phyloP scores from a whole-genome alignment of 1,139 yeast genomes.

The Blastobotrys arbuscula region DNA sequence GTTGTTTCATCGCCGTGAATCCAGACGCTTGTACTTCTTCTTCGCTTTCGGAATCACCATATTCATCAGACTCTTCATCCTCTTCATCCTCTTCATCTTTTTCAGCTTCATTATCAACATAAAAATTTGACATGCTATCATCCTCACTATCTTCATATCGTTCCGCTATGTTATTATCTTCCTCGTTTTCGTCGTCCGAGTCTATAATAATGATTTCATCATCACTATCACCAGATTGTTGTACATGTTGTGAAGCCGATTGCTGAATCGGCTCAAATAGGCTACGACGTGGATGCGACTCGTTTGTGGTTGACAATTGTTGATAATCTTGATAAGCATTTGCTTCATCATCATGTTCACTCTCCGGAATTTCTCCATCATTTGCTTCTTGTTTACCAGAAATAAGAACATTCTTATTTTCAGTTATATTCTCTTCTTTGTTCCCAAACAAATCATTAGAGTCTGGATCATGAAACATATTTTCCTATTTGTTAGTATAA shows the following conservation, averaged over 20 bases:
- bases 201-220: slow-evolving; percentile 14
- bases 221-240: slow-evolving; percentile 8
- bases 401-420: background rate
- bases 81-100: background rate
- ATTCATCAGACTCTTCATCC: too few relatives aligned
- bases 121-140: too few relatives aligned
- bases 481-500: background rate
- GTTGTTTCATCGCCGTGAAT: slow-evolving; percentile 6
- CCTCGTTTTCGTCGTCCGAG: slow-evolving; percentile 15
- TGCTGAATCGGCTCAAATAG: too few relatives aligned
- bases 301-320: too few relatives aligned
- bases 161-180: background rate
- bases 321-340: too few relatives aligned
- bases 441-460: too few relatives aligned
- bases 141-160: background rate
- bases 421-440: background rate
- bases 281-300: too few relatives aligned
- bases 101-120: background rate
- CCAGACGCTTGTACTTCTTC: background rate
- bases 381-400: background rate
- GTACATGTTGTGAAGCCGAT: slow-evolving; percentile 1
- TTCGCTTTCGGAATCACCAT: too few relatives aligned
- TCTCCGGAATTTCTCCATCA: too few relatives aligned
- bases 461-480: too few relatives aligned
- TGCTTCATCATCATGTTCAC: too few relatives aligned